A percentile compares a stretch with the other conserved stretches of the same genome.
Conservation (phyloP, 2,329 filamentous ascomycete species). For the Scopulariopsis brevicaulis region DNA sequence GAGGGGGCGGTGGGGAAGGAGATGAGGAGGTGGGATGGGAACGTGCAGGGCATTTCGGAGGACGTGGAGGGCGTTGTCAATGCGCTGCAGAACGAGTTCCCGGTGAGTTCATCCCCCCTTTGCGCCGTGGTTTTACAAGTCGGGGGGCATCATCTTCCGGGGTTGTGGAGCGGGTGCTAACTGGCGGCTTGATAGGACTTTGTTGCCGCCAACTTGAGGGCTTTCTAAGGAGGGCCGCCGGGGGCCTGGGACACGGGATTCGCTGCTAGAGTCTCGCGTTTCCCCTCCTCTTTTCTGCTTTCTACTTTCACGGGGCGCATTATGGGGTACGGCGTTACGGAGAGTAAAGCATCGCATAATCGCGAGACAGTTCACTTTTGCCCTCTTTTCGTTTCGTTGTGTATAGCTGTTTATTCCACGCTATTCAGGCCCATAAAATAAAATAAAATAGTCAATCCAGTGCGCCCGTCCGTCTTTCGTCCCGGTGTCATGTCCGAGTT, state of each 20-base stretch:
- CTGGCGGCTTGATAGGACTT: constrained; percentile 4
- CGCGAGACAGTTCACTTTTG: not conserved
- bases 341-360: not conserved
- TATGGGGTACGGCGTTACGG: not conserved
- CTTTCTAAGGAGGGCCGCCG: not conserved
- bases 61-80: constrained; percentile 83
- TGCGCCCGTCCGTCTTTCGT: not conserved
- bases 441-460: not conserved
- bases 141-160: not conserved
- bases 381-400: constrained; percentile 27
- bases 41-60: constrained; percentile 76
- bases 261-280: not conserved
- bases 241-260: not conserved
- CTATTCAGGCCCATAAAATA: not conserved
- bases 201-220: constrained; percentile 5
- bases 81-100: constrained; percentile 69
- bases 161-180: not conserved
- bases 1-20: constrained; percentile 55
- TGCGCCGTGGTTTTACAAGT: not conserved
- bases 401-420: constrained; percentile 10
- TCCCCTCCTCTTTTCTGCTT: not conserved
- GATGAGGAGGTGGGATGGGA: constrained; percentile 78
- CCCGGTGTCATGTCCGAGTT: not conserved
- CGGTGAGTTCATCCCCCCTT: constrained; percentile 29
- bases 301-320: not conserved